Evolutionary conservation across 495 filamentous ascomycete species (phyloP), one percentile per base, ranked within the genome.

Genomic region (Neurospora terricola): DNA sequence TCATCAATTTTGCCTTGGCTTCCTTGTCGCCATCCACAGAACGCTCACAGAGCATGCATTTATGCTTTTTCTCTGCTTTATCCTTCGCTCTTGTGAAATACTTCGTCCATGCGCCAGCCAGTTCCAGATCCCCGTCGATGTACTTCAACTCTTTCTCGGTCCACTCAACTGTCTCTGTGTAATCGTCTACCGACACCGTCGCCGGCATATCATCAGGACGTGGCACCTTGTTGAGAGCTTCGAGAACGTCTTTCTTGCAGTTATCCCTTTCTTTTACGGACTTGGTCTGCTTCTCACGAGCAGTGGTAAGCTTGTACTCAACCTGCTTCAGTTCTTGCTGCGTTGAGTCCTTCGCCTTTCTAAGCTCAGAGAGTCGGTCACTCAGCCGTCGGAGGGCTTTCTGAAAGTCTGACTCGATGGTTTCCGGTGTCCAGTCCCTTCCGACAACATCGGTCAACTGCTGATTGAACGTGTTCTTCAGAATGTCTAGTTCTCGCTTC

Each of bases 301-400:
- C 79, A 62, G 84, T 89, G 18, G 88, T 90, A n/a, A 97, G 84
- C 77, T 91, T 93, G 79, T 88, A 93, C 74, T 96, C 90, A 27
- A 93, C 81, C 70, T 94, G 90, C 77, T 93, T 91, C 11, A 96
- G 84, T 71, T 97, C 90, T 77, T 91, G 86, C 76, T 86, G 89
- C 10, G 88, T 85, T 30, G 84, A 83, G 69, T 97, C 93, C 48
- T 93, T 90, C 54, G 89, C 83, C 66, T 87, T 85, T 76, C 92
- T 89, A 3, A 89, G 87, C 68, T 93, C 89, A 21, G 83, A 76
- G 36, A 88, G 86, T 39, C 83, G 74, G 38, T 81, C 80, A 12
- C 79, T 84, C 76, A 88, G 86, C 76, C 84, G 82, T 66, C 91
- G 85, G 21, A 95, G 69, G 12, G 87, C 87, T 36, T 78, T 82